These are phyloP conservation scores for Saturnispora hagleri DNA, from an alignment of 805 yeast species.

Conservation along the genomic window DNA sequence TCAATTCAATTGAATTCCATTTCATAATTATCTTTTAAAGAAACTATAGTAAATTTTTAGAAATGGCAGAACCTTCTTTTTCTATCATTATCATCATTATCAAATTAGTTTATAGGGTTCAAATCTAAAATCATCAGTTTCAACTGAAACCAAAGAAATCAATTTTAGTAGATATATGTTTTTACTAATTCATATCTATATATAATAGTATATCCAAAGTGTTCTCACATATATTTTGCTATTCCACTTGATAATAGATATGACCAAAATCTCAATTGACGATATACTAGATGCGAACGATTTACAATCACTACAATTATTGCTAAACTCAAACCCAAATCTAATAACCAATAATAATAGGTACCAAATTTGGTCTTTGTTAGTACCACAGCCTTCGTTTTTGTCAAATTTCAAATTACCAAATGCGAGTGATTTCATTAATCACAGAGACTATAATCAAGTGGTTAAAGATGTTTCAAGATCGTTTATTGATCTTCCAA, in stretches of 20 bases:
- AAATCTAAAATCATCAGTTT: neutral
- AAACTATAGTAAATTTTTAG: neutral
- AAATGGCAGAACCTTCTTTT: neutral
- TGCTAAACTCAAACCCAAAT: constrained; percentile 33
- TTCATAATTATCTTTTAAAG: neutral
- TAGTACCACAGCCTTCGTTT: constrained; percentile 21
- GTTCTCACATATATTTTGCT: neutral
- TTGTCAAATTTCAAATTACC: neutral
- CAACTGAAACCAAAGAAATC: too few species aligned
- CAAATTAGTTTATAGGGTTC: neutral
- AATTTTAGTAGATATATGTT: neutral
- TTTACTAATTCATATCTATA: neutral
- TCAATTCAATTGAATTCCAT: constrained; percentile 9
- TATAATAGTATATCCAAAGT: too few species aligned
- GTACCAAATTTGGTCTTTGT: constrained; percentile 41
- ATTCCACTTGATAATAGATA: neutral
- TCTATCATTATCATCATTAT: neutral
- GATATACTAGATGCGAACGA: constrained; percentile 26
- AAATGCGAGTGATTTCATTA: neutral
- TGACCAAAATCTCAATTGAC: neutral
- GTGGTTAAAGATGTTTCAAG: constrained; percentile 70
- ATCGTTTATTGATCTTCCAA: constrained; percentile 42
- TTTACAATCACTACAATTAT: constrained; percentile 3
- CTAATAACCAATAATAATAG: constrained; percentile 35
- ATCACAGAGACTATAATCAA: constrained; percentile 71